Evolutionary conservation across 2,329 filamentous ascomycete genomes (phyloP), one percentile per base, ranked within the genome.

Genomic region (Pseudopyricularia cyperi): DNA sequence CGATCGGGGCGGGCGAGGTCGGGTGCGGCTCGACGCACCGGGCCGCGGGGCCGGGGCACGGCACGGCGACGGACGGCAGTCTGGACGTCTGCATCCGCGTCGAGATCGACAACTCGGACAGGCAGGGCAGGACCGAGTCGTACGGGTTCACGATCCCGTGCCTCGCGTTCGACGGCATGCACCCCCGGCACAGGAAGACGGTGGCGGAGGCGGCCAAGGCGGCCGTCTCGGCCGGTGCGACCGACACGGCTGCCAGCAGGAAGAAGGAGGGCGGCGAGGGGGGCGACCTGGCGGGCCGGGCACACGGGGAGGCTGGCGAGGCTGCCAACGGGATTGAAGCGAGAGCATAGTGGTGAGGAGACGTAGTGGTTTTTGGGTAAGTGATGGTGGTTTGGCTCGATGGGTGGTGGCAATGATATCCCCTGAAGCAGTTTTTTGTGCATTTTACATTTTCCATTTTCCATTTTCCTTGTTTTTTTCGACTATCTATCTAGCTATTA

Each of bases 131-230:
- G 57, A 97, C 93, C 0, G 76, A 83, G 55, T 79, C 82, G 14
- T 98, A 98, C 63, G 85, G 90, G 9, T 71, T 98, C 48, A 83
- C 89, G 2, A 82, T 98, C n/a, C 93, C 93, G 12, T 71, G 77
- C 26, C 72, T 96, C 42, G 55, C 58, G 33, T 66, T 63, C 51
- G 42, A 49, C 4, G 54, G 49, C 1, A 50, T 55, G 19, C 55
- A 55, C 4, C 57, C 58, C 14, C 48, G 56, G 17, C 57, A 51
- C 28, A 37, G 15, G 26, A 44, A 22, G 49, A 51, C 34, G 34
- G 32, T 51, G 22, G 35, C 30, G 7, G 32, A 35, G 28, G 47
- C 47, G 30, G 47, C 32, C 19, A 34, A 34, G 32, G 47, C 46
- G 8, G 46, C 46, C 17, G 7, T 33, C 15, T 30, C 46, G 28